Evolutionary conservation across 768 basidiomycete genomes (phyloP).

Genomic region (Pulveroboletus sp.): DNA sequence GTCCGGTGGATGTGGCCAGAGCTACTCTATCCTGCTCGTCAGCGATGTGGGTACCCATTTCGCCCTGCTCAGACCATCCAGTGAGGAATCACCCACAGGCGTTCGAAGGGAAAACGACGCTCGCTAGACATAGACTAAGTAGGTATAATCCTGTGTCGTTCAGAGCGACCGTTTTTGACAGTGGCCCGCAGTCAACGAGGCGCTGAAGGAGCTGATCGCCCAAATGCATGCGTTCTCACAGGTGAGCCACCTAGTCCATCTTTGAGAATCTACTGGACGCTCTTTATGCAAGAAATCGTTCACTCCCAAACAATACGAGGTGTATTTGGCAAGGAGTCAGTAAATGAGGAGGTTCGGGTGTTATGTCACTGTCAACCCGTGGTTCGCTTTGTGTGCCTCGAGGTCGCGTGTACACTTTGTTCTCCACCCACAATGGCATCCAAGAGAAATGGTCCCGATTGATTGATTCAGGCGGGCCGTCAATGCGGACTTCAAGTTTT

Average conservation of each 20-base stretch:
- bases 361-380: background rate
- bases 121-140: constrained; percentile 74
- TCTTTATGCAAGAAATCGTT: constrained; percentile 57
- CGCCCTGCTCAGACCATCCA: background rate
- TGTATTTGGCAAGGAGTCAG: constrained; percentile 36
- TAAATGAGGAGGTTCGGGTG: constrained; percentile 1
- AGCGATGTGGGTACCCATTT: constrained; percentile 55
- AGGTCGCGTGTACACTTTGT: constrained; percentile 3
- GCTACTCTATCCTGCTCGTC: constrained; percentile 69
- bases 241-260: constrained; percentile 38
- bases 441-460: background rate
- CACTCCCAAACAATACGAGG: constrained; percentile 64
- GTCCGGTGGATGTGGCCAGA: constrained; percentile 80
- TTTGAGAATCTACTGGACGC: background rate
- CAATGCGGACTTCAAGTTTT: background rate
- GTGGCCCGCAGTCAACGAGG: constrained; percentile 59
- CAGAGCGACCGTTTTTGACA: constrained; percentile 3
- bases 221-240: constrained; percentile 89
- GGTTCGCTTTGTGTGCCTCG: background rate
- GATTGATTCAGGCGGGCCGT: too few species aligned
- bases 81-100: constrained; percentile 37
- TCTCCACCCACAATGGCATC: constrained; percentile 1
- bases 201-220: constrained; percentile 68
- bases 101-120: constrained; percentile 77
- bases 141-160: constrained; percentile 23